Conservation (phyloP, 2,329 filamentous ascomycete species). For the Chalaropsis thielavioides region DNA sequence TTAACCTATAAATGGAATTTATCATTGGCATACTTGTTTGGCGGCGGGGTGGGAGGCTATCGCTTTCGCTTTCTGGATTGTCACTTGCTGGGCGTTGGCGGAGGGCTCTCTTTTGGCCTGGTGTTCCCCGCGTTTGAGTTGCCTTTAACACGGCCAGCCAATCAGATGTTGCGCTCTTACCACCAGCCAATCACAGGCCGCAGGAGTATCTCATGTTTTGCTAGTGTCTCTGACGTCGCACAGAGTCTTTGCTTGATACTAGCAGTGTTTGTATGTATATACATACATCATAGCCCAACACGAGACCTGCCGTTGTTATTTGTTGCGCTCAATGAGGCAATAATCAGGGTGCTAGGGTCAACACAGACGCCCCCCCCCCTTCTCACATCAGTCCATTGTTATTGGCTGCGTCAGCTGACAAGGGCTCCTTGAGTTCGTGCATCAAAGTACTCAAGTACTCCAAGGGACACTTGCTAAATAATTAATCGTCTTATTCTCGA, state of each 20-base stretch:
- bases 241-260: neutral
- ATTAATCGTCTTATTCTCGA: neutral
- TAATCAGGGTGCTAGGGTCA: neutral
- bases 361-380: too few species aligned
- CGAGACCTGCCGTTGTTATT: neutral
- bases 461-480: too few species aligned
- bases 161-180: neutral
- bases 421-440: too few species aligned
- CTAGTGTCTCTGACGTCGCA: neutral
- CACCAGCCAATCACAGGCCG: neutral
- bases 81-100: too few species aligned
- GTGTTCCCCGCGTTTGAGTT: neutral
- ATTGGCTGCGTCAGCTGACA: too few species aligned
- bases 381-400: too few species aligned
- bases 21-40: too few species aligned
- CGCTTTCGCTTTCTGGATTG: too few species aligned
- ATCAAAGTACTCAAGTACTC: neutral
- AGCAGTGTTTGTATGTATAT: neutral
- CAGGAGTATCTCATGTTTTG: neutral
- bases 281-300: neutral
- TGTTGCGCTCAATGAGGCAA: neutral
- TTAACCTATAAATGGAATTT: too few species aligned
- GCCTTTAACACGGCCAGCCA: neutral
- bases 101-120: neutral
- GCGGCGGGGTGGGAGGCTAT: too few species aligned